Evolutionary conservation across 2,329 filamentous ascomycete genomes (phyloP), one percentile per base, ranked within the genome.

Genomic region (Pochonia chlamydosporia): DNA sequence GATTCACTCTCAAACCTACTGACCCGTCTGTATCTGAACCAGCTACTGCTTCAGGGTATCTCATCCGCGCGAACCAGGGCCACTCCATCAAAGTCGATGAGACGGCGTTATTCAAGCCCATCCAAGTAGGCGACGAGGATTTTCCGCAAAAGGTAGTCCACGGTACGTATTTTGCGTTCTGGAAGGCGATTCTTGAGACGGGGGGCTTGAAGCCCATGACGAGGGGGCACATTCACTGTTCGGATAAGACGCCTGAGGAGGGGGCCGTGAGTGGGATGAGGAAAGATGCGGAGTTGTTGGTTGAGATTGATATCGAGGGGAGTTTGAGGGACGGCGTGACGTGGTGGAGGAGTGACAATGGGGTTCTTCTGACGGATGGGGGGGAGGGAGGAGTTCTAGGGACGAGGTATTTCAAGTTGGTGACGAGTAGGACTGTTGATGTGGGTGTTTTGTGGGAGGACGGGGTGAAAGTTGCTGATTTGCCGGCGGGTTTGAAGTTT

Each of bases 41-140:
- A 18, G 60, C 62, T 8, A 72, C 85, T 43, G 76, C 88, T 0
- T 65, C 75, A 0, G 75, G 86, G 64, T 96, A 84, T 72, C 75
- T 95, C 26, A 96, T 99, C 68, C 89, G 93, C 59, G 93, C 93
- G 24, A 96, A 95, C 61, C 93, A 97, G 70, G 93, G 93, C 46
- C 93, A 97, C 72, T 89, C 82, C 58, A 87, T 99, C 61, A 81
- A 82, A 59, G 70, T 83, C 30, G 84, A 88, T 24, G 81, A 81
- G n/a, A 80, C 84, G 40, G 78, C 78, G 0, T 76, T 95, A 2
- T 78, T 96, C 3, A 76, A 74, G 18, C 82, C 84, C 6, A 73
- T 96, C 48, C 83, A 81, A 1, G 61, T 80, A 1, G 75, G 76
- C 28, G 67, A 63, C 6, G 75, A 59, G 21, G 79, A 79, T 52